Conservation (phyloP, 768 basidiomycete genomes). For the Hygrophorus pudorinus region DNA sequence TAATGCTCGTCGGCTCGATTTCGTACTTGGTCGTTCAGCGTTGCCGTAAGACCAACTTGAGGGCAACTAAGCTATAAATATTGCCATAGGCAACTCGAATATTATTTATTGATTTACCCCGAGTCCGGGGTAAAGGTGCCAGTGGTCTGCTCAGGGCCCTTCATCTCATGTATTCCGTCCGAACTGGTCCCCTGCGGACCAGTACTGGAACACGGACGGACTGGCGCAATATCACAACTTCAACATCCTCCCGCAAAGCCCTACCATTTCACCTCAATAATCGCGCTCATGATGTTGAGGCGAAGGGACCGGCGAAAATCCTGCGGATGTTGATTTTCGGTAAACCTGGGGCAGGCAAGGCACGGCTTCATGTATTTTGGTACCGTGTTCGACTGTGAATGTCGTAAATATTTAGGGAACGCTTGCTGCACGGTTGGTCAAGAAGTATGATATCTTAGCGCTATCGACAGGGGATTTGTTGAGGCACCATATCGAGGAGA, state of each 20-base stretch:
- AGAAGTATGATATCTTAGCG: conserved; percentile 70
- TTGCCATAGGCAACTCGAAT: no score
- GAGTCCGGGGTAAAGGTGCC: no score
- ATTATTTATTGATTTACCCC: no score
- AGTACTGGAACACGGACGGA: no score
- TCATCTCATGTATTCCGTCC: no score
- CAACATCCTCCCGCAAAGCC: conserved; percentile 28
- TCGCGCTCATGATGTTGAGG: conserved; percentile 22
- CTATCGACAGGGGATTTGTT: conserved; percentile 82
- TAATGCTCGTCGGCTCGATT: no score
- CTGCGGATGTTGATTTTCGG: conserved; percentile 71
- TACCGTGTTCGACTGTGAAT: not conserved
- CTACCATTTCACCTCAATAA: conserved; percentile 43
- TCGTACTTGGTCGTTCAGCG: no score
- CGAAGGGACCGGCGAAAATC: conserved; percentile 25
- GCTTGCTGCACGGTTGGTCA: conserved; percentile 59
- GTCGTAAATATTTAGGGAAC: conserved; percentile 41
- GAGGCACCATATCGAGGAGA: conserved; percentile 71
- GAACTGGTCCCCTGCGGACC: no score
- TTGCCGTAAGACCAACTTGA: no score
- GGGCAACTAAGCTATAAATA: no score
- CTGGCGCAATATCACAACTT: conserved; percentile 16
- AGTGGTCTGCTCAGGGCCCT: no score
- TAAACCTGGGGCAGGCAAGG: conserved; percentile 73
- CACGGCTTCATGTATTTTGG: not conserved